A percentile compares a stretch with the other conserved stretches of the same genome.
These are phyloP conservation scores for Lentinula lateritia DNA, from an alignment of 768 basidiomycete genomes.

Conservation along the genomic window DNA sequence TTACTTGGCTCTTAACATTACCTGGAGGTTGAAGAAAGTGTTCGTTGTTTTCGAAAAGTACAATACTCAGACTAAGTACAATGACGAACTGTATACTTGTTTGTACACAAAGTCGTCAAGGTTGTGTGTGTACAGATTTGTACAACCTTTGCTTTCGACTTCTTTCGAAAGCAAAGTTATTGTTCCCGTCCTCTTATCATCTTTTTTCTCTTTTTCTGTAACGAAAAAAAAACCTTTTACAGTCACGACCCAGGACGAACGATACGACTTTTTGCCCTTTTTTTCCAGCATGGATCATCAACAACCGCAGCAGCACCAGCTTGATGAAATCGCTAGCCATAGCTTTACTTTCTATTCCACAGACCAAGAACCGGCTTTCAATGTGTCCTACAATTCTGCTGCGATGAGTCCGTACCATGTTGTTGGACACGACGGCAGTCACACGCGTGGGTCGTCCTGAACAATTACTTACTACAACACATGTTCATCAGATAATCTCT, in stretches of 20 bases:
- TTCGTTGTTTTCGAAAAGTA: not conserved
- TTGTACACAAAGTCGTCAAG: not conserved
- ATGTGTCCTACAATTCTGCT: conserved; percentile 46
- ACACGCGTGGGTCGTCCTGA: conserved; percentile 60
- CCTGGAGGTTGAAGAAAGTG: not conserved
- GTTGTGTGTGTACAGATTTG: not conserved
- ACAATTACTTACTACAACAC: conserved; percentile 35
- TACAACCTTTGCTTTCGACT: not conserved
- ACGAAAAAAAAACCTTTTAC: conserved; percentile 24
- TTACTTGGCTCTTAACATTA: not conserved
- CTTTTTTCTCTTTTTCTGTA: conserved; percentile 28
- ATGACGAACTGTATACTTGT: not conserved
- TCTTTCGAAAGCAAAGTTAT: conserved; percentile 8
- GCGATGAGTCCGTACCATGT: conserved; percentile 52
- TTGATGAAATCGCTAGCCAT: conserved; percentile 40
- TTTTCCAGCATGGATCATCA: conserved; percentile 28
- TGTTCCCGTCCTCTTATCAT: conserved; percentile 20
- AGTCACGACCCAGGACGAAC: conserved; percentile 20
- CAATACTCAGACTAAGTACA: not conserved
- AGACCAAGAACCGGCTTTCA: conserved; percentile 53
- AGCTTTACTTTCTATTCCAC: conserved; percentile 47
- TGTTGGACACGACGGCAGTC: conserved; percentile 48
- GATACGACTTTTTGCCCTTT: conserved; percentile 13
- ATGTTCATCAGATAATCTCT: conserved; percentile 64
- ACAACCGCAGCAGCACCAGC: conserved; percentile 34